Conservation (phyloP, 148 eudicot species). For the Chenopodium formosanum region DNA sequence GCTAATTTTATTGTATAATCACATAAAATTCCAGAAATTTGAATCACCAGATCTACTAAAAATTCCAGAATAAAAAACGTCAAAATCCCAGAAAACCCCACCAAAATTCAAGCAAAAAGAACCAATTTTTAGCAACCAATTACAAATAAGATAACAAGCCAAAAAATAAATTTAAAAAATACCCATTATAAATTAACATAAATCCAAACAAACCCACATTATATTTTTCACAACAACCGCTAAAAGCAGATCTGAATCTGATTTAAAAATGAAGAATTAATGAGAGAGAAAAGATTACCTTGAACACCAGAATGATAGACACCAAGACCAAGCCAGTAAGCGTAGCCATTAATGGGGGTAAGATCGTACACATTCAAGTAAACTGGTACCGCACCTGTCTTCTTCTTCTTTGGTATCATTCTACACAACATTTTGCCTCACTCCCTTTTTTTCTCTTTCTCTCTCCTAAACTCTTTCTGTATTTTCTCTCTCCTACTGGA, state of each 20-base stretch:
- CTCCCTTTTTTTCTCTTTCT: neutral
- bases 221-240: conserved; percentile 4
- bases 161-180: neutral
- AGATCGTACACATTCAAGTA: conserved; percentile 87
- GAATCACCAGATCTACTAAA: neutral
- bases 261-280: neutral
- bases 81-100: neutral
- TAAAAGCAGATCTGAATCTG: conserved; percentile 26
- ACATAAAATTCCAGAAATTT: neutral
- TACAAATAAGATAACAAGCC: neutral
- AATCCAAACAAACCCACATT: conserved; percentile 24
- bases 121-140: neutral
- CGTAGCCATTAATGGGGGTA: conserved; percentile 83
- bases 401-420: conserved; percentile 60
- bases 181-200: conserved; percentile 4
- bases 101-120: neutral
- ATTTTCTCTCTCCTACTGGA: conserved; percentile 19
- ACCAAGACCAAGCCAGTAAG: conserved; percentile 90
- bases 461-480: neutral
- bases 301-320: conserved; percentile 89
- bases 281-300: conserved; percentile 37
- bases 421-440: conserved; percentile 55
- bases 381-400: conserved; percentile 62
- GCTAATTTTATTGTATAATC: neutral
- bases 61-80: neutral